Evolutionary conservation across 805 yeast species (phyloP).

Genomic region (Yarrowia keelungensis): DNA sequence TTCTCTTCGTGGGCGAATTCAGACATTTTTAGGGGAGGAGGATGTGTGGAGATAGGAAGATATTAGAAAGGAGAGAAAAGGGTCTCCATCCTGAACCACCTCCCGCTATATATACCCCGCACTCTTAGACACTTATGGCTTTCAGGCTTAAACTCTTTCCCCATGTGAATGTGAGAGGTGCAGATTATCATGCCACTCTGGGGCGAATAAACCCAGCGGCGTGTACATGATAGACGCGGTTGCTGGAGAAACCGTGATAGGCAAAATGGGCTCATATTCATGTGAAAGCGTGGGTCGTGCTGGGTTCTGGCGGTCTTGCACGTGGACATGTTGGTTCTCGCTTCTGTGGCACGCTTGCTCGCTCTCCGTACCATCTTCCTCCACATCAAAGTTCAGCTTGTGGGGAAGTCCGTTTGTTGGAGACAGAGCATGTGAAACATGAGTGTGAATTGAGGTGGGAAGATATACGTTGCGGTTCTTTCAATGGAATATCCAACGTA

Average conservation of each 20-base stretch:
- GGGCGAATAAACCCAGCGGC: conserved; percentile 20
- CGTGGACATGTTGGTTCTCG: conserved; percentile 6
- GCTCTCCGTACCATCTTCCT: neutral
- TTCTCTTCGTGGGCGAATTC: conserved; percentile 31
- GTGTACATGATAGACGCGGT: conserved; percentile 25
- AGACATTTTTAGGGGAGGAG: conserved; percentile 6
- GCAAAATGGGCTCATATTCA: conserved; percentile 32
- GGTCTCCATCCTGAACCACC: too few relatives aligned
- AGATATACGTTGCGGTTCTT: neutral
- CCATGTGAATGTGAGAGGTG: conserved; percentile 36
- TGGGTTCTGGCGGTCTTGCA: neutral
- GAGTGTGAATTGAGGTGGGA: neutral
- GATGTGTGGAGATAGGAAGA: neutral
- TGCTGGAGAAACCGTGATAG: neutral
- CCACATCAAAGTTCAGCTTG: conserved; percentile 23
- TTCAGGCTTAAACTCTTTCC: conserved; percentile 28
- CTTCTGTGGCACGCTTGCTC: neutral
- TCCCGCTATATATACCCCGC: conserved; percentile 27
- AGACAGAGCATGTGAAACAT: conserved; percentile 31
- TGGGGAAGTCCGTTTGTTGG: conserved; percentile 12
- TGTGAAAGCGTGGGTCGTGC: neutral
- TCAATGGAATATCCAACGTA: too few relatives aligned
- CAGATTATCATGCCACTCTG: conserved; percentile 36
- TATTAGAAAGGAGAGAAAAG: neutral
- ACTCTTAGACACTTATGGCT: conserved; percentile 1